Conservation (phyloP, 2,329 filamentous ascomycete genomes). For the Colletotrichum sp. region DNA sequence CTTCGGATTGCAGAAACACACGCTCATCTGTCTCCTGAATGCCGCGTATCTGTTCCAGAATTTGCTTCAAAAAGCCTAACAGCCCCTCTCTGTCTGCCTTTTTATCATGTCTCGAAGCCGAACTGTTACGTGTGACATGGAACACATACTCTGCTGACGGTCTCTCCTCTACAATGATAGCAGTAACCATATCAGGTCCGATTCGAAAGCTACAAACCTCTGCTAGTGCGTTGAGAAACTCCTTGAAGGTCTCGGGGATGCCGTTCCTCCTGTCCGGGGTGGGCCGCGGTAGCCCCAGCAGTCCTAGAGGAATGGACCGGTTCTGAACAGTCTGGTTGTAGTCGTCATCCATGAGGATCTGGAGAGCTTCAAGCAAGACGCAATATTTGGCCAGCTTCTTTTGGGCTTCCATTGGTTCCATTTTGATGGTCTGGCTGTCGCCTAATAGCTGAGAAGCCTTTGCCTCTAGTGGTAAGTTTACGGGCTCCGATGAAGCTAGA, state of each 20-base stretch:
- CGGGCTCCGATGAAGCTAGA: not conserved
- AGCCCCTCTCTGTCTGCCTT: not conserved
- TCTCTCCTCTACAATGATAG: not conserved
- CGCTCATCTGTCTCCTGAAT: not conserved
- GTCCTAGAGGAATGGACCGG: not conserved
- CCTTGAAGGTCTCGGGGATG: not conserved
- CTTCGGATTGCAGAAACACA: not conserved
- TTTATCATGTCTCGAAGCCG: accelerated
- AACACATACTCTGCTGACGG: not conserved
- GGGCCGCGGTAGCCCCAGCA: not conserved
- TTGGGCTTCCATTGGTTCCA: not conserved
- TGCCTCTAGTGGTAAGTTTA: not conserved
- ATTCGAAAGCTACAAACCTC: not conserved
- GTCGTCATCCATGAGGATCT: not conserved
- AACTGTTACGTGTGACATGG: not conserved
- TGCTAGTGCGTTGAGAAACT: not conserved
- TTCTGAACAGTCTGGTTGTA: not conserved
- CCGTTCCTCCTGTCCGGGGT: not conserved
- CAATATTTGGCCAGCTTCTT: not conserved
- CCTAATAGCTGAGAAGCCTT: not conserved
- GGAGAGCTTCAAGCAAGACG: not conserved
- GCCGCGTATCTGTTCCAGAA: not conserved
- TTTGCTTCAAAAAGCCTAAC: not conserved
- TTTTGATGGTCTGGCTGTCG: not conserved
- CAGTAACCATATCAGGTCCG: not conserved